These are phyloP conservation scores for Trametes cubensis DNA, from an alignment of 768 basidiomycete genomes.

Conservation along the genomic window DNA sequence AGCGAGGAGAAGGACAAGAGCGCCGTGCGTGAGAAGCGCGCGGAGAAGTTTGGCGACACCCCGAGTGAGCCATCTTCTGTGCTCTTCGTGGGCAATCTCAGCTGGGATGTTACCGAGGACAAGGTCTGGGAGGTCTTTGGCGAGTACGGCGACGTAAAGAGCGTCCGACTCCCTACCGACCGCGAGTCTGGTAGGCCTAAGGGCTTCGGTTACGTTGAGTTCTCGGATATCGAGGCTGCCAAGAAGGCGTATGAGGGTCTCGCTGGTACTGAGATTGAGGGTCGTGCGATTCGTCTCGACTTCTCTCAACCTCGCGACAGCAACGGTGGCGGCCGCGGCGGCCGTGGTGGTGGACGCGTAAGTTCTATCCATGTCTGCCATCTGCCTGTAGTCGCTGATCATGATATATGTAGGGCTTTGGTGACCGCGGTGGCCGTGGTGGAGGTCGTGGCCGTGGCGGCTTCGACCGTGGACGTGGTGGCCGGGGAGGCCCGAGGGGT, in stretches of 20 bases:
- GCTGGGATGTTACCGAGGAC: constrained; percentile 81
- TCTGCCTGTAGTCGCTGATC: neutral
- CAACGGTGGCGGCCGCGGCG: constrained; percentile 49
- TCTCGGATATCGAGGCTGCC: constrained; percentile 76
- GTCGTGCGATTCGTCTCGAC: constrained; percentile 81
- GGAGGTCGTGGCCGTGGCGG: constrained; percentile 41
- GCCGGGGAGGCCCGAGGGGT: constrained; percentile 41
- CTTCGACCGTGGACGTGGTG: constrained; percentile 44
- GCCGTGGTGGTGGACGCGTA: constrained; percentile 37
- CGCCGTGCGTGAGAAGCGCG: constrained; percentile 65
- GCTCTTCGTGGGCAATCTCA: constrained; percentile 90
- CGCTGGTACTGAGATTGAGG: constrained; percentile 76
- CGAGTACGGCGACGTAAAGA: constrained; percentile 83
- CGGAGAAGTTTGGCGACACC: constrained; percentile 75
- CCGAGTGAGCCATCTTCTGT: constrained; percentile 68
- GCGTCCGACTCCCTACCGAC: constrained; percentile 90
- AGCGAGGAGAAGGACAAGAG: constrained; percentile 63
- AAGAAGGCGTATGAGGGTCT: constrained; percentile 76
- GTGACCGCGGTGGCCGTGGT: constrained; percentile 47
- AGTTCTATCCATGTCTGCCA: constrained; percentile 14
- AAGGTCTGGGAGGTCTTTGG: constrained; percentile 87
- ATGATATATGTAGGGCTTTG: constrained; percentile 21
- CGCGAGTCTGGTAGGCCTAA: constrained; percentile 88
- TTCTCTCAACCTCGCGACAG: constrained; percentile 81
- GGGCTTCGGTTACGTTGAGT: constrained; percentile 97